phyloP scores from a whole-genome alignment of 176 grass and related monocot species.

The Urochloa ruziziensis region DNA sequence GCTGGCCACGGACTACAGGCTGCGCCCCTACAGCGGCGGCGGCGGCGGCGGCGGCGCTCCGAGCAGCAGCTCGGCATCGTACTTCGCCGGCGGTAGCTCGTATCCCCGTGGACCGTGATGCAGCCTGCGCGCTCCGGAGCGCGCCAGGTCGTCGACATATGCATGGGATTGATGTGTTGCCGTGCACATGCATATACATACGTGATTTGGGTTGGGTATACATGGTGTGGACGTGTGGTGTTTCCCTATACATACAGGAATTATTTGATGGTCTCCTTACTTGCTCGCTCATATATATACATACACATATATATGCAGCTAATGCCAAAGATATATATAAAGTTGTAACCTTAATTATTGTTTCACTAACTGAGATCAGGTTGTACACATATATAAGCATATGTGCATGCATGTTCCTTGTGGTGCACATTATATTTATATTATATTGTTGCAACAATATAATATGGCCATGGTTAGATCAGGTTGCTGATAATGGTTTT shows the following conservation, averaged over 20 bases:
- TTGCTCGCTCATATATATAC: not conserved
- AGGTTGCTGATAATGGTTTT: not conserved
- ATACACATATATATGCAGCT: not conserved
- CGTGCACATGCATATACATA: not conserved
- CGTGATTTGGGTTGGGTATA: constrained; percentile 7
- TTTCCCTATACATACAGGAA: not conserved
- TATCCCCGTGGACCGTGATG: constrained; percentile 34
- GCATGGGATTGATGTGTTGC: too few relatives aligned
- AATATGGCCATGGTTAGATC: not conserved
- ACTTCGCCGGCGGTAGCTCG: constrained; percentile 48
- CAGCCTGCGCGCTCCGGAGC: not conserved
- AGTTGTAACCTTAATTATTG: constrained; percentile 6
- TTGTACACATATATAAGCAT: not conserved
- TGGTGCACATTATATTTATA: not conserved
- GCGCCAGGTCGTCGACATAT: not conserved
- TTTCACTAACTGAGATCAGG: not conserved
- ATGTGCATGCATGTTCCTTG: not conserved
- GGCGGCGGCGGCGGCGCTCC: constrained; percentile 29
- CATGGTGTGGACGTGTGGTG: not conserved
- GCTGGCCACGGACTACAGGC: constrained; percentile 22
- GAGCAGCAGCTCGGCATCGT: constrained; percentile 51
- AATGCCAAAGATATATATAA: not conserved
- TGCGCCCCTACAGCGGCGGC: not conserved
- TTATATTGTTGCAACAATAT: not conserved
- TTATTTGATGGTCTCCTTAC: not conserved